Evolutionary conservation across 768 basidiomycete species (phyloP).

Genomic region (Collybia sordida): DNA sequence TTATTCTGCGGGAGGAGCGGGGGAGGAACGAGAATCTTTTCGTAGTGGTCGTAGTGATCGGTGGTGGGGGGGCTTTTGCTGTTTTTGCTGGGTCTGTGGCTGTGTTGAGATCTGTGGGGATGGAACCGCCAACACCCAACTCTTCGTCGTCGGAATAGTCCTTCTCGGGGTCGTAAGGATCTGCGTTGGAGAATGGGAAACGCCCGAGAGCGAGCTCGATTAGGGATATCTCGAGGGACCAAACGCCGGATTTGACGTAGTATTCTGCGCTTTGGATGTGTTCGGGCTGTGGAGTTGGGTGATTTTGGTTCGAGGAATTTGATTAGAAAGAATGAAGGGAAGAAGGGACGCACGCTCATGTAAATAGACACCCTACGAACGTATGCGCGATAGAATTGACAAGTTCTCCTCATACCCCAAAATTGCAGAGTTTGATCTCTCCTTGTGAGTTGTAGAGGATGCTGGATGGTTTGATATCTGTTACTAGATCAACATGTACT

Average conservation of each 20-base stretch:
- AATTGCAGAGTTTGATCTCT: conserved; percentile 98
- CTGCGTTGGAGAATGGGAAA: conserved; percentile 91
- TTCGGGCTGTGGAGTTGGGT: conserved; percentile 86
- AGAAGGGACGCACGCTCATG: conserved; percentile 95
- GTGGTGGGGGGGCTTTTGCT: too few relatives aligned
- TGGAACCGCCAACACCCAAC: too few relatives aligned
- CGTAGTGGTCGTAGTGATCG: too few relatives aligned
- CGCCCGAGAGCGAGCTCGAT: conserved; percentile 95
- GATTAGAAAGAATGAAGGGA: not conserved
- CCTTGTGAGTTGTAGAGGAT: conserved; percentile 93
- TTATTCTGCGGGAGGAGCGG: conserved; percentile 26
- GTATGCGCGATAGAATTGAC: conserved; percentile 99
- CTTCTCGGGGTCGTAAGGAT: conserved; percentile 7
- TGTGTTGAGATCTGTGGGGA: too few relatives aligned
- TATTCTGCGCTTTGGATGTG: conserved; percentile 98
- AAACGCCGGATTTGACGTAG: conserved; percentile 98
- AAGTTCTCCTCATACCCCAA: conserved; percentile 97
- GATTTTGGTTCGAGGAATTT: not conserved
- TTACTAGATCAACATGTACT: too few relatives aligned
- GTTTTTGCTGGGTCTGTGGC: too few relatives aligned
- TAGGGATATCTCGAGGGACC: conserved; percentile 96
- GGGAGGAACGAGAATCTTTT: too few relatives aligned
- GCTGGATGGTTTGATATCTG: conserved; percentile 99
- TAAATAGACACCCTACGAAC: conserved; percentile 97
- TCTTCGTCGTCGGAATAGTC: not conserved